Percentiles rank a stretch among this genome's conserved stretches.
These are phyloP conservation scores for Zopfochytrium polystomum DNA, from an alignment of 371 early-diverging fungal species.

Conservation along the genomic window DNA sequence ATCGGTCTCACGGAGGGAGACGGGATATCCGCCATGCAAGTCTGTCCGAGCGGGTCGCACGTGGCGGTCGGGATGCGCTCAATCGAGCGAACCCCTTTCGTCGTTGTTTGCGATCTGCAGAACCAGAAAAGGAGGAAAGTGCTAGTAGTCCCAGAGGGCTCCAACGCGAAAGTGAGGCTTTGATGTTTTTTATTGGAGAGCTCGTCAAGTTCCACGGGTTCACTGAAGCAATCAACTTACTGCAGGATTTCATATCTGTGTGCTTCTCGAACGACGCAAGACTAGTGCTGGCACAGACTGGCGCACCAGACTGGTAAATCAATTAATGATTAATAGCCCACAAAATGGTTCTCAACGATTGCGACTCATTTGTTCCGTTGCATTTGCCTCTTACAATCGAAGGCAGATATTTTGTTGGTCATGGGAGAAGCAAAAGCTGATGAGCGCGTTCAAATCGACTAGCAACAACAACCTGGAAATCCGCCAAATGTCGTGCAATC, in stretches of 20 bases:
- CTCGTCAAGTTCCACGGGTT: too few relatives aligned
- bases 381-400: not conserved
- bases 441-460: slow-evolving; percentile 32
- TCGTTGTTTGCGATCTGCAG: slow-evolving; percentile 28
- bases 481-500: slow-evolving; percentile 42
- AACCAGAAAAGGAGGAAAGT: slow-evolving; percentile 32
- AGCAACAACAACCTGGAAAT: slow-evolving; percentile 30
- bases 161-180: not conserved
- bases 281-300: slow-evolving; percentile 41
- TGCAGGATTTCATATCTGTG: slow-evolving; percentile 43
- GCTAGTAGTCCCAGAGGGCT: slow-evolving; percentile 6
- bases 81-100: slow-evolving; percentile 21
- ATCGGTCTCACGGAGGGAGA: slow-evolving; percentile 43
- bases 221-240: too few relatives aligned
- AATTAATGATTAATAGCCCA: not conserved
- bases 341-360: not conserved
- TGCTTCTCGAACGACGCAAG: slow-evolving; percentile 40
- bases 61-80: slow-evolving; percentile 27
- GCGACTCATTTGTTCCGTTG: not conserved
- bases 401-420: slow-evolving; percentile 46
- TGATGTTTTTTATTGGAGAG: not conserved
- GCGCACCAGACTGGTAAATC: slow-evolving; percentile 46
- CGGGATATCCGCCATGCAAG: slow-evolving; percentile 37
- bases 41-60: slow-evolving; percentile 14
- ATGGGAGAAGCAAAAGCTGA: slow-evolving; percentile 45